Base-by-base conservation (phyloP, 176 grass and related monocot genomes). In the Triticum dicoccoides region DNA sequence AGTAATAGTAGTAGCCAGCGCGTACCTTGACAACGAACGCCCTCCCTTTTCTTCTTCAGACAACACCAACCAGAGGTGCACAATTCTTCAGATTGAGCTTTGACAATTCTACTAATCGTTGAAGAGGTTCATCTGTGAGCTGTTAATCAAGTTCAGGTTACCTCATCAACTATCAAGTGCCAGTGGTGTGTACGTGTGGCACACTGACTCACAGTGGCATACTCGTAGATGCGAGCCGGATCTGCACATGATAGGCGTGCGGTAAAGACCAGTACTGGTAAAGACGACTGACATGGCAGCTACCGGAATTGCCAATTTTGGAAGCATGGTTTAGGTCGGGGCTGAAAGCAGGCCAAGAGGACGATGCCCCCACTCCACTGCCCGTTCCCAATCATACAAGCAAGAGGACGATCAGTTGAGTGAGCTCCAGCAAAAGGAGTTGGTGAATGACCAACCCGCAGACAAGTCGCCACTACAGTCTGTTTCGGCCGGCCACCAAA, bases 331-430 rank as follows among this genome's bases (percentile, higher is more conserved):
- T 84, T 88, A 77, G 85, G 85, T 81, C 39, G 77, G 51, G 41
- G 37, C 85, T 80, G 85, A 84, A 91, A 88, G 89, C 25, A 77
- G 81, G 51, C 73, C 84, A 41, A 64, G 78, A 76, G 49, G 88
- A 68, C 69, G 70, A 76, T 82, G 73, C n/a, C 6, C 69, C 69
- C 47, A 33, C 15, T 38, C 0, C 54, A 20, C 52, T 56, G 6
- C 69, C 78, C 44, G 66, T 84, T 84, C 49, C 81, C 70, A 89
- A 27, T 70, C 35, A 45, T 70, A 13, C 44, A 32, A 23, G 64
- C 34, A 79, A 52, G 4, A 52, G 1, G 66, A 34, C 39, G 45
- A 78, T 78, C 69, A 56, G 27, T 68, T 78, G 13, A 65, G 44
- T 69, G 84, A 86, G 47, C 47, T 76, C 47, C 25, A 65, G 64